phyloP scores from a whole-genome alignment of 257 asterid species.

The Nicotiana tomentosiformis region DNA sequence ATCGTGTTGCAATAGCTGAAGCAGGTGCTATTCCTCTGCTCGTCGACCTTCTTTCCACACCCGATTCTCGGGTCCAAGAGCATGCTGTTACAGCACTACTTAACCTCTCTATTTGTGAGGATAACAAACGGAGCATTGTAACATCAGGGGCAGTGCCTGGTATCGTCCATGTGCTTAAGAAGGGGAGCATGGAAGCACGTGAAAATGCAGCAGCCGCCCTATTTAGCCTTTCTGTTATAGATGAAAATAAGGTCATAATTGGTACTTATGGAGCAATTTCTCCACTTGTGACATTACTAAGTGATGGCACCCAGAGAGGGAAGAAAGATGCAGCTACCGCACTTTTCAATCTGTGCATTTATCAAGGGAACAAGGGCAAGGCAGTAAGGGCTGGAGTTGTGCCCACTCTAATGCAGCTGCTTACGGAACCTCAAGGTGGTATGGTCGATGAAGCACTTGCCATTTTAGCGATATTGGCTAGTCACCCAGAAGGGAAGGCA shows the following conservation, averaged over 20 bases:
- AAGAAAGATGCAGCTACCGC: constrained; percentile 96
- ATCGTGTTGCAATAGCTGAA: constrained; percentile 93
- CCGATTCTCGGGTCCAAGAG: constrained; percentile 90
- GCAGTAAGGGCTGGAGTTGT: constrained; percentile 90
- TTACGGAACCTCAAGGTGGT: constrained; percentile 69
- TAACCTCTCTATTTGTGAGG: constrained; percentile 89
- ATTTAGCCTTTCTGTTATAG: constrained; percentile 90
- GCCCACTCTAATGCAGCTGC: constrained; percentile 67
- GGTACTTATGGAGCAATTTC: constrained; percentile 88
- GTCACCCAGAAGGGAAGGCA: constrained; percentile 77
- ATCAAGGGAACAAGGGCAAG: constrained; percentile 94
- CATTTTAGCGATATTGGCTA: constrained; percentile 76
- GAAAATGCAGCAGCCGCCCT: constrained; percentile 96
- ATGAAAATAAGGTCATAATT: constrained; percentile 74
- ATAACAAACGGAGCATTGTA: constrained; percentile 73
- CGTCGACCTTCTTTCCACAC: constrained; percentile 61
- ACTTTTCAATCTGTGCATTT: constrained; percentile 84
- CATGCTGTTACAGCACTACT: constrained; percentile 95
- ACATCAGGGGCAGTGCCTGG: constrained; percentile 88
- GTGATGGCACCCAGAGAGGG: constrained; percentile 79
- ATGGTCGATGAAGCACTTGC: constrained; percentile 96
- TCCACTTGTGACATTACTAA: constrained; percentile 65
- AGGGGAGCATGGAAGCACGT: constrained; percentile 89
- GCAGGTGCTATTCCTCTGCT: constrained; percentile 96
- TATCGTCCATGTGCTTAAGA: constrained; percentile 74